These are phyloP conservation scores for Yueomyces sinensis DNA, from an alignment of 805 yeast species.

Conservation along the genomic window DNA sequence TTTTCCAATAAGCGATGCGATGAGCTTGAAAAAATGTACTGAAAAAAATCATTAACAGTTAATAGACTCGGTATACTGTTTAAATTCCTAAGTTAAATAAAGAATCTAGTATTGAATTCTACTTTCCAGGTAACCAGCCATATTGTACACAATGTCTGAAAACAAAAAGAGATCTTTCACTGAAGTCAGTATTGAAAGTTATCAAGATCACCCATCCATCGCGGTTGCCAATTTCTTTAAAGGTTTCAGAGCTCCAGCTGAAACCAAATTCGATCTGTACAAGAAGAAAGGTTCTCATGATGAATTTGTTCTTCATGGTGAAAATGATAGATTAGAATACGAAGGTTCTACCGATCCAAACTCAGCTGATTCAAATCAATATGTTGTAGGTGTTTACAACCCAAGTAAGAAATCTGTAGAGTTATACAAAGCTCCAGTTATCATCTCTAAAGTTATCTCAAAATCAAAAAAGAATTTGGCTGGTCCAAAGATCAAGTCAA, in stretches of 20 bases:
- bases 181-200: slow-evolving; percentile 21
- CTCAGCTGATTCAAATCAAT: slow-evolving; percentile 29
- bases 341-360: slow-evolving; percentile 39
- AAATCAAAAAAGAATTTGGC: slow-evolving; percentile 40
- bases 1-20: slow-evolving; percentile 1
- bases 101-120: too few species aligned
- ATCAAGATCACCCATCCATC: slow-evolving; percentile 33
- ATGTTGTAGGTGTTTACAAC: slow-evolving; percentile 70
- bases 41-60: too few species aligned
- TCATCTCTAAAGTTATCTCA: slow-evolving; percentile 51
- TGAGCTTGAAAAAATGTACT: not conserved
- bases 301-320: slow-evolving; percentile 61
- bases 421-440: slow-evolving; percentile 48
- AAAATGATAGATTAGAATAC: slow-evolving; percentile 58
- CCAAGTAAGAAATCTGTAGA: slow-evolving; percentile 50
- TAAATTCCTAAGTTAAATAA: too few species aligned
- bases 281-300: slow-evolving; percentile 22
- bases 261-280: slow-evolving; percentile 51
- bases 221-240: slow-evolving; percentile 68
- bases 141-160: not conserved
- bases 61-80: too few species aligned
- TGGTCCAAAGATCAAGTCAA: slow-evolving; percentile 54
- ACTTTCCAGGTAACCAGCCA: too few species aligned
- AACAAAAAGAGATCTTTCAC: not conserved
- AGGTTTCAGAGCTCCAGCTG: slow-evolving; percentile 51